Evolutionary conservation across 495 filamentous ascomycete species (phyloP).

Genomic region (Clohesyomyces aquaticus): DNA sequence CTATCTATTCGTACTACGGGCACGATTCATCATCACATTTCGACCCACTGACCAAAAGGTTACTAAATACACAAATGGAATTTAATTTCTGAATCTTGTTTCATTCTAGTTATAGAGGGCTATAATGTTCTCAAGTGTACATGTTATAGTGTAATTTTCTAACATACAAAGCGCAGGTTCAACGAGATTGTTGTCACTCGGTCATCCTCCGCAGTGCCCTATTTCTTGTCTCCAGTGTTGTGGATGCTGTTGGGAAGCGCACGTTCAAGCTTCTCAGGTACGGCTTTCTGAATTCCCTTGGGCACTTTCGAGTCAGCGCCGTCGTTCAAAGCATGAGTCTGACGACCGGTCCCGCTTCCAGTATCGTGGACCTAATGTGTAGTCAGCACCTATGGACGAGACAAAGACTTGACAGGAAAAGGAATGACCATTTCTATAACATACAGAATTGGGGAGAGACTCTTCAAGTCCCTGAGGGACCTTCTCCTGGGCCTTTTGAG

Average conservation of each 20-base stretch:
- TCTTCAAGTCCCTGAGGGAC: conserved; percentile 39
- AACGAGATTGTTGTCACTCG: neutral
- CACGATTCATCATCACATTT: too few relatives aligned
- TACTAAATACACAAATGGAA: too few relatives aligned
- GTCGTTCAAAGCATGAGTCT: conserved; percentile 41
- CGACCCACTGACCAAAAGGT: too few relatives aligned
- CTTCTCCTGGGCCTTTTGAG: conserved; percentile 38
- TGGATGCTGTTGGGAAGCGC: conserved; percentile 42
- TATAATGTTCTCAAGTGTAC: too few relatives aligned
- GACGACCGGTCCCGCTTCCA: conserved; percentile 30
- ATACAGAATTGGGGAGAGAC: conserved; percentile 33
- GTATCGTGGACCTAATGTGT: conserved; percentile 38
- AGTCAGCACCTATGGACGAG: too few relatives aligned
- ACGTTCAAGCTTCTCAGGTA: conserved; percentile 45
- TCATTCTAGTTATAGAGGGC: too few relatives aligned
- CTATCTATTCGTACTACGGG: too few relatives aligned
- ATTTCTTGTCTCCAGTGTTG: conserved; percentile 37
- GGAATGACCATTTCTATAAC: neutral
- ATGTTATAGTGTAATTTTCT: too few relatives aligned
- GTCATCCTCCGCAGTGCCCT: neutral
- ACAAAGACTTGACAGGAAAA: neutral
- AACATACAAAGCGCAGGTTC: too few relatives aligned
- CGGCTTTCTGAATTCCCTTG: conserved; percentile 40
- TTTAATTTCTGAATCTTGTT: too few relatives aligned
- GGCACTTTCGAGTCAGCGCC: conserved; percentile 40